Base-by-base conservation (phyloP, 257 asterid species). In the Petunia secreta region DNA sequence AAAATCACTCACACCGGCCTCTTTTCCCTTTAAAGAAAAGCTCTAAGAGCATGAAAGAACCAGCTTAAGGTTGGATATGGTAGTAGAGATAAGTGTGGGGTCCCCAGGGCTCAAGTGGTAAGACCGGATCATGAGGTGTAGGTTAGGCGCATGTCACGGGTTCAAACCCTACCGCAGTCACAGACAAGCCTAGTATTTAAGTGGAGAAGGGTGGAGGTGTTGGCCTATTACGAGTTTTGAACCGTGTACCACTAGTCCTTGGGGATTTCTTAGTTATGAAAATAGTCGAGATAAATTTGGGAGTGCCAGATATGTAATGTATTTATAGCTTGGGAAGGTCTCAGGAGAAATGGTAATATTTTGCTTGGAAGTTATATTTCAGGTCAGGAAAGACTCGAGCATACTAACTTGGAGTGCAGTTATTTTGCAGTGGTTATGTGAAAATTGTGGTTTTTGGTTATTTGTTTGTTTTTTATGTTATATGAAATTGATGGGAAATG, bases 281-380 rank as follows among this genome's bases (percentile, higher is more conserved):
- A 25, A 25, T 68, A 44, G 58, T 44, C 16, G 57, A 68, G 15
- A 68, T 44, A 44, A 44, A 68, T 44, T 5, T 68, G n/a, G n/a
- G 8, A 9, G 41, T 46, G 58, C 41, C 41, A 69, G 58, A 69
- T 52, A 14, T 40, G 10, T 14, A 69, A 69, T 69, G 76, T 34
- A 69, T 46, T 44, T 69, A 46, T 34, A 44, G 41, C 76, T 69
- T 9, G 76, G 76, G 76, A 46, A 71, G 34, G 44, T 46, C 44
- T 48, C 34, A 0, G 44, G 44, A 71, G 60, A 71, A 71, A 46
- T 15, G 44, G 77, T 71, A 59, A 48, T 34, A 71, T 48, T 69
- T 71, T 48, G 48, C 44, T 71, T 48, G 77, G 60, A 48, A 48
- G 59, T 71, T 43, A 48, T 71, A 68, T 48, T 71, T 71, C 11